Evolutionary conservation across 1,139 yeast genomes (phyloP).

Genomic region (Suhomyces anneliseae): DNA sequence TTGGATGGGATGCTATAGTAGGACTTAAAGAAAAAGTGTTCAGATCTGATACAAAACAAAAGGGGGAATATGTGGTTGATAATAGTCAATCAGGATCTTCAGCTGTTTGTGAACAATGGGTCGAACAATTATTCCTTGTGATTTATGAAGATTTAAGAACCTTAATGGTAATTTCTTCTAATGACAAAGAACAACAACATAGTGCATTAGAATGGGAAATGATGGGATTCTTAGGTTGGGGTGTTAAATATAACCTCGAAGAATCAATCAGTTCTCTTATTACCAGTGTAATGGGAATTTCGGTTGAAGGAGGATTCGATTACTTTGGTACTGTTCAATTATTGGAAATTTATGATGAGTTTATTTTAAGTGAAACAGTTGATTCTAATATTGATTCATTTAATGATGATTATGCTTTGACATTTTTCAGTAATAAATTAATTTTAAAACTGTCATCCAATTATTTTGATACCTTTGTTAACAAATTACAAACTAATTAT

Average conservation of each 20-base stretch:
- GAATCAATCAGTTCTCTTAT: slow-evolving; percentile 42
- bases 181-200: slow-evolving; percentile 31
- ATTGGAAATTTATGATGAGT: slow-evolving; percentile 43
- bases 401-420: slow-evolving; percentile 31
- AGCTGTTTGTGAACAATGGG: slow-evolving; percentile 38
- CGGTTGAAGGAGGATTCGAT: slow-evolving; percentile 37
- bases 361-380: slow-evolving; percentile 34
- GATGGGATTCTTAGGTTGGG: slow-evolving; percentile 44
- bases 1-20: slow-evolving; percentile 43
- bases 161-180: slow-evolving; percentile 26
- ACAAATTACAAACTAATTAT: slow-evolving; percentile 28
- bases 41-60: neutral
- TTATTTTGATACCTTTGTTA: slow-evolving; percentile 23
- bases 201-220: slow-evolving; percentile 48
- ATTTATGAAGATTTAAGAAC: slow-evolving; percentile 41
- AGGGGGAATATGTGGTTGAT: slow-evolving; percentile 21
- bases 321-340: slow-evolving; percentile 41
- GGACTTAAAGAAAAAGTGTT: slow-evolving; percentile 25
- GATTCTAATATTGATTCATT: slow-evolving; percentile 34
- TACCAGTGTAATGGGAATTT: slow-evolving; percentile 39
- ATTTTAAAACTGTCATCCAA: slow-evolving; percentile 29
- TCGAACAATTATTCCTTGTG: slow-evolving; percentile 39
- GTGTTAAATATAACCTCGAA: slow-evolving; percentile 38
- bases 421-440: slow-evolving; percentile 35
- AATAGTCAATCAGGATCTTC: slow-evolving; percentile 10